Percentiles rank a stretch among this genome's conserved stretches.
Conservation (phyloP, 345 rosid species). For the Eucalyptus sp. region DNA sequence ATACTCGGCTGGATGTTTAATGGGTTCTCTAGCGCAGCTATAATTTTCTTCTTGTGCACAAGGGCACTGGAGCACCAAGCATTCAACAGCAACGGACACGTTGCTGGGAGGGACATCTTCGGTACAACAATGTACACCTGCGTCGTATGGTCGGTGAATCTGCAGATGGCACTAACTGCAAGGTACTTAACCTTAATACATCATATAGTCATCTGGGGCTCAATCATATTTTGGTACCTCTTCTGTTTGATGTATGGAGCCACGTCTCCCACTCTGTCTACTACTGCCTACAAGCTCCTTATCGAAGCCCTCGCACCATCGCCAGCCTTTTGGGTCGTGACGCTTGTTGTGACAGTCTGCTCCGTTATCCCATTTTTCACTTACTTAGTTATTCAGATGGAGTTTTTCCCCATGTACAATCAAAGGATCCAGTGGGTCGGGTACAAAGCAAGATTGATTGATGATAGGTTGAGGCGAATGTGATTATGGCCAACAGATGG, state of each 20-base stretch:
- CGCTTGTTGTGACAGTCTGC: constrained; percentile 25
- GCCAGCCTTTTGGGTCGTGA: constrained; percentile 59
- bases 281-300: constrained; percentile 50
- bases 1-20: constrained; percentile 71
- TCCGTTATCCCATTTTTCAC: constrained; percentile 55
- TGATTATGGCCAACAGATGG: neutral
- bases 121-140: constrained; percentile 74
- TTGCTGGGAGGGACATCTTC: constrained; percentile 54
- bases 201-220: constrained; percentile 56
- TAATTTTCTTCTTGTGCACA: constrained; percentile 58
- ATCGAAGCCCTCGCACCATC: constrained; percentile 72
- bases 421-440: constrained; percentile 70
- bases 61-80: constrained; percentile 57
- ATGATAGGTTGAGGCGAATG: constrained; percentile 38
- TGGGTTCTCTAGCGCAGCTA: constrained; percentile 45
- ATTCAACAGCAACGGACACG: constrained; percentile 50
- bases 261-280: constrained; percentile 21
- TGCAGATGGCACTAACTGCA: constrained; percentile 61
- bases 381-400: constrained; percentile 44
- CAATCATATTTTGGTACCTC: constrained; percentile 62
- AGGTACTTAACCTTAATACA: constrained; percentile 71
- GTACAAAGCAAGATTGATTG: constrained; percentile 28
- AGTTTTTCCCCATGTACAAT: constrained; percentile 91
- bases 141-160: constrained; percentile 73
- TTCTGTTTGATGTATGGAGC: constrained; percentile 56